A percentile compares a stretch with the other conserved stretches of the same genome.
Evolutionary conservation across 2,329 filamentous ascomycete genomes (phyloP).

Genomic region (Cordyceps militaris): DNA sequence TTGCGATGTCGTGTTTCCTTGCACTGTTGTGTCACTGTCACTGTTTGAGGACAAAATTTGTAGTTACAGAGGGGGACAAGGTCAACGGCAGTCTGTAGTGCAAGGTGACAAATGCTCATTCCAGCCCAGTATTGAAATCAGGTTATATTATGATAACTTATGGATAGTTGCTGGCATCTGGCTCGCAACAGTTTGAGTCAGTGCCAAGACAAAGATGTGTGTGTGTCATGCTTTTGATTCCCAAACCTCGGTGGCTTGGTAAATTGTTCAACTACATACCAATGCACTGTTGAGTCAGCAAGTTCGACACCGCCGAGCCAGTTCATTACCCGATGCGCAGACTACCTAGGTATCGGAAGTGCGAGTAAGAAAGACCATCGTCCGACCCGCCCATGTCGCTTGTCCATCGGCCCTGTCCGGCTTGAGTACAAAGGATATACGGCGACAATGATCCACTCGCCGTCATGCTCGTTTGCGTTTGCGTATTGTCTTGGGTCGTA

Average conservation of each 20-base stretch:
- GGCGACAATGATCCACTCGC: not conserved
- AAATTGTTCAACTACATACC: too few species aligned
- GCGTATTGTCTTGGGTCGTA: not conserved
- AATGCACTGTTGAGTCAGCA: not conserved
- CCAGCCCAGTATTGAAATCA: not conserved
- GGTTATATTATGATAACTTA: not conserved
- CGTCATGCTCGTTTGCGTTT: not conserved
- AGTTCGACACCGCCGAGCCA: not conserved
- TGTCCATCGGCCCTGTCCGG: slow-evolving; percentile 8
- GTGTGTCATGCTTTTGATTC: not conserved
- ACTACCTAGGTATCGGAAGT: slow-evolving; percentile 2
- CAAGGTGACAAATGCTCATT: not conserved
- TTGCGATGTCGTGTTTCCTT: not conserved
- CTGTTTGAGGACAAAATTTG: not conserved
- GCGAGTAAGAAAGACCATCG: not conserved
- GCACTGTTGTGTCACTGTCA: not conserved
- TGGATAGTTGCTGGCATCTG: not conserved
- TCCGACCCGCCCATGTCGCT: not conserved
- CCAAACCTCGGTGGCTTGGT: too few species aligned
- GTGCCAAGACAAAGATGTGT: slow-evolving; percentile 3
- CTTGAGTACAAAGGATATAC: too few species aligned
- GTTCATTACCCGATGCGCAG: not conserved
- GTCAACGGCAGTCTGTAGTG: too few species aligned
- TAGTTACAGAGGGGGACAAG: not conserved
- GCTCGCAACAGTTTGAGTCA: not conserved